These are phyloP conservation scores for Cardiospermum halicacabum DNA, from an alignment of 345 rosid genomes.

Conservation along the genomic window DNA sequence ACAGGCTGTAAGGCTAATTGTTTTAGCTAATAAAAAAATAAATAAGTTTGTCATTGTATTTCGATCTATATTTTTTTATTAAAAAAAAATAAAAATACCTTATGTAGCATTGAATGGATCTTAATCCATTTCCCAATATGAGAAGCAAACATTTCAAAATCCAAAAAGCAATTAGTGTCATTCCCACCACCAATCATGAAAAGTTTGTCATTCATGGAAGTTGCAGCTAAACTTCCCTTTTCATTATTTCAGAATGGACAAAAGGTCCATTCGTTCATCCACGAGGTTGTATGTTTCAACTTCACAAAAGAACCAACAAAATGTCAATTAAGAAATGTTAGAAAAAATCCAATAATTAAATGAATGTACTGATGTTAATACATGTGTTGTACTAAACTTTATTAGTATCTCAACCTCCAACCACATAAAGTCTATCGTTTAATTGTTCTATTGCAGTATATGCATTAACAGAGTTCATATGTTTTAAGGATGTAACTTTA, in stretches of 20 bases:
- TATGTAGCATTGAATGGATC: conserved; percentile 54
- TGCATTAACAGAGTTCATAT: conserved; percentile 55
- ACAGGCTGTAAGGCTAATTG: background rate
- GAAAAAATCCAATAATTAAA: background rate
- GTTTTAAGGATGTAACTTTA: conserved; percentile 39
- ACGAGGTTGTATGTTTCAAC: conserved; percentile 60
- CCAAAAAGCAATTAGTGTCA: conserved; percentile 39
- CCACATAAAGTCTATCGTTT: conserved; percentile 46
- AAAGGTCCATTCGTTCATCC: conserved; percentile 50
- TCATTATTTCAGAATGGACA: conserved; percentile 41
- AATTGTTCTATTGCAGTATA: conserved; percentile 56
- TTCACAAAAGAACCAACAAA: conserved; percentile 23
- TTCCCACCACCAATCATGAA: conserved; percentile 79
- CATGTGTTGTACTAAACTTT: conserved; percentile 65
- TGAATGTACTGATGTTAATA: conserved; percentile 27
- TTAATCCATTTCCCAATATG: conserved; percentile 63
- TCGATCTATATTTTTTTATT: too few relatives aligned
- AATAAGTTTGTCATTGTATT: background rate
- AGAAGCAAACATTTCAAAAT: conserved; percentile 83
- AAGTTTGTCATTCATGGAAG: conserved; percentile 43
- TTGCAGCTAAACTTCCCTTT: conserved; percentile 69
- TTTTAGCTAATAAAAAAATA: background rate
- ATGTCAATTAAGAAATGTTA: conserved; percentile 14
- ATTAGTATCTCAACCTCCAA: conserved; percentile 62
- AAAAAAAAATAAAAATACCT: too few relatives aligned